A percentile compares a stretch with the other conserved stretches of the same genome.
phyloP scores from a whole-genome alignment of 2,329 filamentous ascomycete species.

The Blumeria hordei region DNA sequence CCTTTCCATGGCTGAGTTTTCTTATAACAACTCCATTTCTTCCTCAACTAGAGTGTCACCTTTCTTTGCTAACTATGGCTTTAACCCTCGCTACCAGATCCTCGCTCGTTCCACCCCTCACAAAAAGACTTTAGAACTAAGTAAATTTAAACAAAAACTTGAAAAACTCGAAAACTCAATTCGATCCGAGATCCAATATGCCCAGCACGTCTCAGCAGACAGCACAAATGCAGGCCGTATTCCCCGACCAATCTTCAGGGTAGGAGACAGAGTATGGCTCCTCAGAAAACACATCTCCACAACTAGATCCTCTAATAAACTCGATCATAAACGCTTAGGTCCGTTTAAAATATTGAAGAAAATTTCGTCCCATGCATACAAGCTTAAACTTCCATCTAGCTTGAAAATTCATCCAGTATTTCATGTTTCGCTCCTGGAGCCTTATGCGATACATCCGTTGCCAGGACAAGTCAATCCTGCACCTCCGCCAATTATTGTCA shows the following conservation, averaged over 20 bases:
- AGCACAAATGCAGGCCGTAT: neutral
- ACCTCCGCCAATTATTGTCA: neutral
- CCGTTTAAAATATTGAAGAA: slow-evolving; percentile 2
- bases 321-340: slow-evolving; percentile 1
- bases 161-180: neutral
- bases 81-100: neutral
- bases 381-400: neutral
- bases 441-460: neutral
- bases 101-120: neutral
- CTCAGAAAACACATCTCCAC: slow-evolving; percentile 1
- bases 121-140: neutral
- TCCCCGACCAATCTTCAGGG: neutral
- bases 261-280: neutral
- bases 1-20: slow-evolving; percentile 2
- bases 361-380: neutral
- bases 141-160: neutral
- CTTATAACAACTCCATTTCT: slow-evolving; percentile 2
- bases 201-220: neutral
- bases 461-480: neutral
- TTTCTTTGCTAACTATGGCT: neutral
- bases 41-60: neutral
- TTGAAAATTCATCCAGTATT: slow-evolving; percentile 3
- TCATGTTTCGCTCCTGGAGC: slow-evolving; percentile 2
- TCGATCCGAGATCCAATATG: neutral
- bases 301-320: slow-evolving; percentile 1